Conservation (phyloP, 2,329 filamentous ascomycete species). For the Ceratocystis variospora region DNA sequence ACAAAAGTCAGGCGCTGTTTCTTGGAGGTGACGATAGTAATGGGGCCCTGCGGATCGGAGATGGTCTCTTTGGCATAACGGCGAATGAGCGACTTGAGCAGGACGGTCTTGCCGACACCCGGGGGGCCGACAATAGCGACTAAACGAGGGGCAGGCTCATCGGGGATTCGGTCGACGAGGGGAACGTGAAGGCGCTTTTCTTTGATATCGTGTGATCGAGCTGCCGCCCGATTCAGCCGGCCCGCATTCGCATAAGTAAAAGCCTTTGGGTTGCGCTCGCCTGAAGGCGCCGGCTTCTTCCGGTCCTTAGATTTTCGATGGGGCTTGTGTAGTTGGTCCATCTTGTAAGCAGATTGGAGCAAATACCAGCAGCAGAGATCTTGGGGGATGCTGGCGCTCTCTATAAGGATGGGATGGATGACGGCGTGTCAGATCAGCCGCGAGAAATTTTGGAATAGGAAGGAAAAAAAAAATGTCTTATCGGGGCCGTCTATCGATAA, state of each 20-base stretch:
- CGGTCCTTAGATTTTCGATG: slow-evolving; percentile 70
- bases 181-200: slow-evolving; percentile 95
- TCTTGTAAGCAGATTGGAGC: slow-evolving; percentile 38
- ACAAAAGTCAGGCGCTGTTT: slow-evolving; percentile 87
- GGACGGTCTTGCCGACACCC: slow-evolving; percentile 87
- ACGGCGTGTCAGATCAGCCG: neutral
- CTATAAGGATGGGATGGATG: no score
- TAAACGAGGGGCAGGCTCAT: slow-evolving; percentile 85
- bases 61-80: slow-evolving; percentile 94
- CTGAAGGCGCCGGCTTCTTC: slow-evolving; percentile 47
- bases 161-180: slow-evolving; percentile 85
- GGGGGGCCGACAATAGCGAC: slow-evolving; percentile 91
- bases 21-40: slow-evolving; percentile 95
- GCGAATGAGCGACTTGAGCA: slow-evolving; percentile 86
- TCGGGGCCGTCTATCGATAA: neutral
- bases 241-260: slow-evolving; percentile 76
- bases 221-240: slow-evolving; percentile 60
- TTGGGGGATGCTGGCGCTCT: neutral
- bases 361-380: neutral
- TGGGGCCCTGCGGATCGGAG: slow-evolving; percentile 74
- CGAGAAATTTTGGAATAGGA: neutral
- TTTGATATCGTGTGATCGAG: slow-evolving; percentile 66
- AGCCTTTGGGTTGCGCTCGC: slow-evolving; percentile 74
- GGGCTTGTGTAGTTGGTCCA: slow-evolving; percentile 69
- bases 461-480: neutral